phyloP scores from a whole-genome alignment of 108 stramenopile genomes.

The Heterococcus sp. region DNA sequence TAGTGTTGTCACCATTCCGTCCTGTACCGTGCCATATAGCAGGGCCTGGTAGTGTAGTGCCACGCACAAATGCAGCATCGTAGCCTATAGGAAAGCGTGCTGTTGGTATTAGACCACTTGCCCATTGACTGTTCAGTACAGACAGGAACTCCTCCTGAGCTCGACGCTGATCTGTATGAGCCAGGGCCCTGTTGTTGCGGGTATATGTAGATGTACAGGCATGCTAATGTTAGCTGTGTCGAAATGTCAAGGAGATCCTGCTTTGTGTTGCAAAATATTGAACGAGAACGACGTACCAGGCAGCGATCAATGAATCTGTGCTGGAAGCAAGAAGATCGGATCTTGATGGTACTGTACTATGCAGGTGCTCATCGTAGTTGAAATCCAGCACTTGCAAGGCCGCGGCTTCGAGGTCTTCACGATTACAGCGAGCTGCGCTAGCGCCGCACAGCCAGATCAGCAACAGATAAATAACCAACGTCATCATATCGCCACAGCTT shows the following conservation, averaged over 20 bases:
- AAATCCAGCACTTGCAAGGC: conserved; percentile 38
- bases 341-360: conserved; percentile 21
- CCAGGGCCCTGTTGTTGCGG: not conserved
- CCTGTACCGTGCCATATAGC: conserved; percentile 5
- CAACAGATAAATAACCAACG: no score
- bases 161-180: not conserved
- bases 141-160: conserved; percentile 14
- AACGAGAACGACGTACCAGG: not conserved
- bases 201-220: not conserved
- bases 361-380: conserved; percentile 16
- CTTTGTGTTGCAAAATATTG: not conserved
- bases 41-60: conserved; percentile 23
- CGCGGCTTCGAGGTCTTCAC: no score
- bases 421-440: no score
- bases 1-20: conserved; percentile 19
- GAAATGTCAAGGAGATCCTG: not conserved
- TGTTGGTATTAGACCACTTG: conserved; percentile 27
- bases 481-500: no score
- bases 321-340: not conserved
- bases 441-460: no score
- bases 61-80: conserved; percentile 14
- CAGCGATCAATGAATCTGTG: conserved; percentile 16
- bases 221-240: not conserved
- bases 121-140: conserved; percentile 35
- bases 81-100: conserved; percentile 14